Conservation (phyloP, 2,329 filamentous ascomycete genomes). For the Cryphonectria radicalis region DNA sequence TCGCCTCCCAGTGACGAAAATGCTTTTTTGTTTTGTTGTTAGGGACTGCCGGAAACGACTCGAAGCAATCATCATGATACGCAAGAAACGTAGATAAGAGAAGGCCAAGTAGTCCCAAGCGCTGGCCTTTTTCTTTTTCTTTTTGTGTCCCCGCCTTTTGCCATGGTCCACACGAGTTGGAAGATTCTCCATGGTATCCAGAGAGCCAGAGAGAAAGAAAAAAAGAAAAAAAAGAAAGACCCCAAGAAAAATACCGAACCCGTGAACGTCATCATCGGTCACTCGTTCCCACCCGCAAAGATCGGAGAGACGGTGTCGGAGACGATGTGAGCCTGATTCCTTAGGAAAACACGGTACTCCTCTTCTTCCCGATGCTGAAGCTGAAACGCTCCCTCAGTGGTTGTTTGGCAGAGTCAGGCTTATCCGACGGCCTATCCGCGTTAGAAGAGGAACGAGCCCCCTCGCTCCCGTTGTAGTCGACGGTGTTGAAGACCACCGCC, state of each 20-base stretch:
- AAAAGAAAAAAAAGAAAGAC: neutral
- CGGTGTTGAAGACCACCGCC: slow-evolving; percentile 27
- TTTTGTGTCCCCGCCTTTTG: neutral
- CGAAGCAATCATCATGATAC: neutral
- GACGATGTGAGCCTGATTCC: slow-evolving; percentile 2
- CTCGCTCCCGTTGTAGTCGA: slow-evolving; percentile 35
- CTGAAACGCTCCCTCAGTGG: slow-evolving; percentile 36
- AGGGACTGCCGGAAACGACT: neutral
- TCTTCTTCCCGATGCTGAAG: slow-evolving; percentile 59
- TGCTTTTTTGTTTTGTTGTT: neutral
- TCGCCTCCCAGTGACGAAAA: neutral
- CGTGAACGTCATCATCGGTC: slow-evolving; percentile 1
- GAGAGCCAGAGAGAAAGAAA: neutral
- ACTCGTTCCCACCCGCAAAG: neutral
- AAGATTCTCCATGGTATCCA: slow-evolving; percentile 22
- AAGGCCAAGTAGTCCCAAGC: neutral
- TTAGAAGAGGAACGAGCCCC: slow-evolving; percentile 26
- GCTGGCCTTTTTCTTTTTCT: neutral
- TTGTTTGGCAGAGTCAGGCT: slow-evolving; percentile 47
- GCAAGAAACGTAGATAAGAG: neutral
- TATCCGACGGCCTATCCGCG: slow-evolving; percentile 39
- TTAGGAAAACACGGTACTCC: slow-evolving; percentile 54
- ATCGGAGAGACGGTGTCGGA: neutral
- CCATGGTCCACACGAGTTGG: neutral
- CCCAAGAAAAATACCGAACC: neutral